Percentiles rank a stretch among this genome's conserved stretches.
Conservation (phyloP, 306 rosid genomes). For the Alnus glutinosa region DNA sequence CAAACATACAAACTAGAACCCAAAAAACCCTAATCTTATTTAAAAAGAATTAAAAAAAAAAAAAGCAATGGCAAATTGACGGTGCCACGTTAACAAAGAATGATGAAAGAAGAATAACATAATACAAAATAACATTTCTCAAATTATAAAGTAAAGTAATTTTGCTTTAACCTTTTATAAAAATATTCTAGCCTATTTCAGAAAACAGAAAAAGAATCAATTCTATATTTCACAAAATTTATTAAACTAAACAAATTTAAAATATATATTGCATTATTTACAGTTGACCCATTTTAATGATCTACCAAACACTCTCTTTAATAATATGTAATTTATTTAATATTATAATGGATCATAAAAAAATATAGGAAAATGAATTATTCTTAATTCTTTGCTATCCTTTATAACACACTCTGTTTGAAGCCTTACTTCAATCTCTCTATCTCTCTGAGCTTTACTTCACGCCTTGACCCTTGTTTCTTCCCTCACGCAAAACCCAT, state of each 20-base stretch:
- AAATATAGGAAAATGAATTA: not conserved
- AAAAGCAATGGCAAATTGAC: too few species aligned
- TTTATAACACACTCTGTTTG: slow-evolving; percentile 24
- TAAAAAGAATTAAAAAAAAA: too few species aligned
- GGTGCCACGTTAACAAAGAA: too few species aligned
- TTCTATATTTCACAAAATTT: not conserved
- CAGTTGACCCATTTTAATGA: not conserved
- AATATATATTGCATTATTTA: not conserved
- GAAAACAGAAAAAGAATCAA: not conserved
- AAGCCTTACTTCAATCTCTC: slow-evolving; percentile 17
- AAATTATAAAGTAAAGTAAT: too few species aligned
- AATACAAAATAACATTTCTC: too few species aligned
- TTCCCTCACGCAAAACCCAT: slow-evolving; percentile 42
- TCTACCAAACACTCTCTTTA: not conserved
- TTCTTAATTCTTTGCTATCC: slow-evolving; percentile 18
- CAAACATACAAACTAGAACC: too few species aligned
- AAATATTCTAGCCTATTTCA: too few species aligned
- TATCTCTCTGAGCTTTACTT: slow-evolving; percentile 27
- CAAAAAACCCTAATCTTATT: too few species aligned
- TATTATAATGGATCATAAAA: not conserved
- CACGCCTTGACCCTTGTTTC: slow-evolving; percentile 39
- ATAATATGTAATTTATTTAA: not conserved
- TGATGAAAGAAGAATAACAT: too few species aligned
- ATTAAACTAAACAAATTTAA: too few species aligned
- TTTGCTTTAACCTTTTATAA: too few species aligned